Conservation (phyloP, 768 basidiomycete species). For the Trametes punicea region DNA sequence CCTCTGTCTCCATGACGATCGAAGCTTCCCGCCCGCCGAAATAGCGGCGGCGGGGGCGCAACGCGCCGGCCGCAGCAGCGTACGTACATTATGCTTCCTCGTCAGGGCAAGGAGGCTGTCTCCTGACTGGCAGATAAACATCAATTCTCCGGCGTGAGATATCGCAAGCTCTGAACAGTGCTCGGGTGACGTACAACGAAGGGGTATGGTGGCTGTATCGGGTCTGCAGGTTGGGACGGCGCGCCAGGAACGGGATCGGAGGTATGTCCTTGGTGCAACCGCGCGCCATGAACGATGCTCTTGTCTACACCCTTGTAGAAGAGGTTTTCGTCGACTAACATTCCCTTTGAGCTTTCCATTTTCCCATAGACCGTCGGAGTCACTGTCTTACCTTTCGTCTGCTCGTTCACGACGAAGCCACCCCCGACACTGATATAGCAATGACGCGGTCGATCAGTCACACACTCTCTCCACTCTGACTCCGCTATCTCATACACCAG, state of each 20-base stretch:
- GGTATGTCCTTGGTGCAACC: conserved; percentile 64
- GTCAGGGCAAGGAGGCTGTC: conserved; percentile 73
- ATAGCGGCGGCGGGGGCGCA: not conserved
- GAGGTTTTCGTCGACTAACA: conserved; percentile 82
- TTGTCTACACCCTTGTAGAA: conserved; percentile 94
- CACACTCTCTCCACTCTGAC: conserved; percentile 6
- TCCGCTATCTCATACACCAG: not conserved
- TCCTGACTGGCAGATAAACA: conserved; percentile 47
- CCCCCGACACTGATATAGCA: conserved; percentile 65
- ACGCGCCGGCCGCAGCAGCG: not conserved
- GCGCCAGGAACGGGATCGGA: conserved; percentile 19
- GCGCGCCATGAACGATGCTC: conserved; percentile 70
- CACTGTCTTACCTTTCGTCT: conserved; percentile 67
- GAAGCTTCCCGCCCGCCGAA: conserved; percentile 1
- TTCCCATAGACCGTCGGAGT: no score
- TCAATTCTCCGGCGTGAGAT: not conserved
- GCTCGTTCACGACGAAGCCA: conserved; percentile 93
- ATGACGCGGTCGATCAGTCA: not conserved
- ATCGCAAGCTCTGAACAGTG: not conserved
- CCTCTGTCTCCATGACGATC: conserved; percentile 15
- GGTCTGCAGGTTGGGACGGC: conserved; percentile 23
- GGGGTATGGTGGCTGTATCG: conserved; percentile 74
- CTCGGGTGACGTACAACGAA: conserved; percentile 41
- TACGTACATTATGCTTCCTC: conserved; percentile 74
- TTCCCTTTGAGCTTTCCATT: not conserved